A percentile compares a stretch with the other conserved stretches of the same genome.
Evolutionary conservation across 2,329 filamentous ascomycete species (phyloP).

Genomic region (Sclerotinia sclerotiorum): DNA sequence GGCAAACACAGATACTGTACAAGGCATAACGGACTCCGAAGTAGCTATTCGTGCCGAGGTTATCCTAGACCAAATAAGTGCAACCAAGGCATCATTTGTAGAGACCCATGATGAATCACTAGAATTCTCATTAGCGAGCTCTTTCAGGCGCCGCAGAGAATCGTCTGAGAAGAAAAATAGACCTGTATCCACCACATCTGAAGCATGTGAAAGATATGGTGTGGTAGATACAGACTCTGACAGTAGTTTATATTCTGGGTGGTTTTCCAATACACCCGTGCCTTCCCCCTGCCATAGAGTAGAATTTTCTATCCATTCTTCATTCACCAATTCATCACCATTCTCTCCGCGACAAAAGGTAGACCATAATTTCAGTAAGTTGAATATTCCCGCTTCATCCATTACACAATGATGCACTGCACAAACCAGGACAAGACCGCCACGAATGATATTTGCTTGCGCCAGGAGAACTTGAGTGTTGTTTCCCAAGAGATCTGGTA

Average conservation of each 20-base stretch:
- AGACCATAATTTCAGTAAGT: conserved; percentile 12
- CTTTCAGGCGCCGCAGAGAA: conserved; percentile 2
- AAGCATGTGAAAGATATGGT: not conserved
- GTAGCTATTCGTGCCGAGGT: conserved; percentile 8
- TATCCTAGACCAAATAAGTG: conserved; percentile 8
- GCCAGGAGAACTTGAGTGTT: not conserved
- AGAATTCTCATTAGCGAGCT: not conserved
- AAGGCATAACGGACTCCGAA: not conserved
- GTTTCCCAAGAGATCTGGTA: not conserved
- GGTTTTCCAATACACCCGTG: not conserved
- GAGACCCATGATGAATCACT: conserved; percentile 9
- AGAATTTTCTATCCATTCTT: conserved; percentile 5
- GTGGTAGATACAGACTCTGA: not conserved
- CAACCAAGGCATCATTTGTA: conserved; percentile 18
- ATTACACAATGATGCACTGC: conserved; percentile 11
- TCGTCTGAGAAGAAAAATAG: conserved; percentile 16
- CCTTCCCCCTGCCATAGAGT: conserved; percentile 3
- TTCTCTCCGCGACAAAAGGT: not conserved
- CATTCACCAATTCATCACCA: conserved; percentile 2
- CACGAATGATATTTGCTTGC: conserved; percentile 2
- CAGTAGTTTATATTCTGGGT: conserved; percentile 1
- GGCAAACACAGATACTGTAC: not conserved
- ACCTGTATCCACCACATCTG: conserved; percentile 8
- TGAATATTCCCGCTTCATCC: conserved; percentile 6
- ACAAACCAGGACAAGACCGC: not conserved